Conservation (phyloP, 2,329 filamentous ascomycete species). For the Blumeria graminis region DNA sequence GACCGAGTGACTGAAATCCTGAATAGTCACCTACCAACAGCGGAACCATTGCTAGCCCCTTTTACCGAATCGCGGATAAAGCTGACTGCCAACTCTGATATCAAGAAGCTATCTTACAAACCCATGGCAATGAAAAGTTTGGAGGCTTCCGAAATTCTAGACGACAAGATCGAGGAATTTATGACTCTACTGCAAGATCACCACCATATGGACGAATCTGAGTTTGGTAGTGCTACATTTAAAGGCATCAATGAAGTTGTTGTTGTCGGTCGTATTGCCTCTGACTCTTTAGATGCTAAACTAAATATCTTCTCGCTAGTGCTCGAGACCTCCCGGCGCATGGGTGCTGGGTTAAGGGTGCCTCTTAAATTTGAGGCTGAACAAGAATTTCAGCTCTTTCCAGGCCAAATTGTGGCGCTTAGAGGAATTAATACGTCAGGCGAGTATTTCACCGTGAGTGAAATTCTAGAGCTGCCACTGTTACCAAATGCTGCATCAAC, state of each 20-base stretch:
- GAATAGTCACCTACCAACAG: constrained; percentile 45
- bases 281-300: constrained; percentile 64
- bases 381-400: constrained; percentile 61
- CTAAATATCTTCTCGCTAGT: constrained; percentile 69
- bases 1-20: constrained; percentile 67
- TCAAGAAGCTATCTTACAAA: constrained; percentile 78
- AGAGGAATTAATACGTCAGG: constrained; percentile 72
- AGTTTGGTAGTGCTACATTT: constrained; percentile 67
- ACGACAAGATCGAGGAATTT: constrained; percentile 89
- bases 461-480: constrained; percentile 52
- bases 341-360: constrained; percentile 59
- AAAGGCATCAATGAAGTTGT: constrained; percentile 73
- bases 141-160: constrained; percentile 76
- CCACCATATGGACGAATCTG: constrained; percentile 51
- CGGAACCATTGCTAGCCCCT: constrained; percentile 46
- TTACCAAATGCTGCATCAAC: constrained; percentile 51
- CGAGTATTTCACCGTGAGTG: constrained; percentile 53
- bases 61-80: constrained; percentile 58
- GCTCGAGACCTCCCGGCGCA: constrained; percentile 65
- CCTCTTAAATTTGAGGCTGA: constrained; percentile 53
- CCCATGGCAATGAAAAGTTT: constrained; percentile 87
- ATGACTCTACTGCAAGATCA: constrained; percentile 46
- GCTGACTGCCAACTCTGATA: constrained; percentile 64
- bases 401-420: constrained; percentile 77
- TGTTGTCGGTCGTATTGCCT: constrained; percentile 77